Base-by-base conservation (phyloP, 768 basidiomycete species). In the Trametes meyenii region DNA sequence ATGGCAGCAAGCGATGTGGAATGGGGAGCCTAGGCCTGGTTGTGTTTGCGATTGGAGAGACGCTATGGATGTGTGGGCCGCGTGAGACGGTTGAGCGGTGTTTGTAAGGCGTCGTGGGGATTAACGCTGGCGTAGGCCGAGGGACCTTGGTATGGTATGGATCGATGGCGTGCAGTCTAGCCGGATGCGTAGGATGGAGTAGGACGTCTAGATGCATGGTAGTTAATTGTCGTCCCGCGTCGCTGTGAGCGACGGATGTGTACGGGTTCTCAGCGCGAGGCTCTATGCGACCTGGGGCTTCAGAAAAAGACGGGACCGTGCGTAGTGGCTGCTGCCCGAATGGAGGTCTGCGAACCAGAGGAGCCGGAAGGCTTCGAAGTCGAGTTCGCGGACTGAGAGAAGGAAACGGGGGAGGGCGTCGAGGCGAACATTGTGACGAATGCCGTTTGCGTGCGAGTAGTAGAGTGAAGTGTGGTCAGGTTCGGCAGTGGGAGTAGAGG, bases 251-350 rank as follows among this genome's bases (percentile, higher is more conserved):
- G 10, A 40, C 14, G 12, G 45, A 11, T 23, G 13, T 17, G 5
- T 6, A 46, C 13, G 7, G n/a, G 19, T 46, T 12, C 12, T 46
- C 5, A 40, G 11, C 39, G 12, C 39, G 13, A 14, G 14, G 12
- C 39, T 3, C 14, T 14, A 23, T 11, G 45, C 29, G 7, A 21
- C 26, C 21, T 19, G n/a, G 21, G 29, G 12, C 39, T 24, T 63
- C 33, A 63, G 56, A 63, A 63, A 53, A 63, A 63, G 33, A 63
- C 62, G 17, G 62, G 57, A 4, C 62, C 62, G 36, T 59, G 48
- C 5, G 57, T 55, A 21, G 52, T 33, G 12, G 62, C 62, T 11
- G 57, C 58, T 5, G 57, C 55, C 19, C 58, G 57, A 4, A 63
- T 63, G 35, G 50, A 24, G 36, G 52, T 55, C 19, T 58, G 52